Evolutionary conservation across 2,329 filamentous ascomycete species (phyloP).

Genomic region (Fusarium multiceps): DNA sequence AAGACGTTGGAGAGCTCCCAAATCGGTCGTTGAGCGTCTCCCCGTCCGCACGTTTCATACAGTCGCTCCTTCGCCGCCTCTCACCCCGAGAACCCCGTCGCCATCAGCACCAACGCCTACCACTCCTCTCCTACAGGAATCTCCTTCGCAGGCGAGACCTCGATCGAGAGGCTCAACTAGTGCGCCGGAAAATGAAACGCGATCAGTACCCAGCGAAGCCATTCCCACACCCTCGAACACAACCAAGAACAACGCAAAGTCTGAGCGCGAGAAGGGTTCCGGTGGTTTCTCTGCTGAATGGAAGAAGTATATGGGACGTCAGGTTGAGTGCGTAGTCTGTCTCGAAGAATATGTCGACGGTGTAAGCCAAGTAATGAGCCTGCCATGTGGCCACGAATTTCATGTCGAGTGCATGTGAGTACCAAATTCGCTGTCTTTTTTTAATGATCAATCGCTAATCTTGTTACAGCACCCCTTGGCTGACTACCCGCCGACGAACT

Average conservation of each 20-base stretch:
- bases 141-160: slow-evolving; percentile 65
- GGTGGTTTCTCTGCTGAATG: slow-evolving; percentile 62
- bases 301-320: slow-evolving; percentile 74
- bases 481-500: slow-evolving; percentile 94
- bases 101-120: slow-evolving; percentile 75
- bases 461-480: slow-evolving; percentile 83
- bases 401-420: slow-evolving; percentile 98
- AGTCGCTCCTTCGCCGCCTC: slow-evolving; percentile 69
- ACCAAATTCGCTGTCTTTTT: not conserved
- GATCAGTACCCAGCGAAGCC: slow-evolving; percentile 57
- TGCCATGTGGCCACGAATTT: slow-evolving; percentile 98
- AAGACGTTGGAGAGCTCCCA: slow-evolving; percentile 94
- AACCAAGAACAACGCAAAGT: slow-evolving; percentile 47
- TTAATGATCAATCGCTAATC: slow-evolving; percentile 21
- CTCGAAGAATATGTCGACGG: slow-evolving; percentile 96
- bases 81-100: slow-evolving; percentile 69
- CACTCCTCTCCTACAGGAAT: slow-evolving; percentile 80
- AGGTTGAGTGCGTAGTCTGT: slow-evolving; percentile 94
- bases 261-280: slow-evolving; percentile 62
- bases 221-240: slow-evolving; percentile 53
- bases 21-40: slow-evolving; percentile 93
- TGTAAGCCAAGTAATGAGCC: slow-evolving; percentile 93
- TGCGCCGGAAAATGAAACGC: slow-evolving; percentile 62
- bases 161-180: slow-evolving; percentile 74
- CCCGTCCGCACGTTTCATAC: slow-evolving; percentile 96